phyloP scores from a whole-genome alignment of 2,329 filamentous ascomycete genomes.

The Sphaerulina vaccinii region DNA sequence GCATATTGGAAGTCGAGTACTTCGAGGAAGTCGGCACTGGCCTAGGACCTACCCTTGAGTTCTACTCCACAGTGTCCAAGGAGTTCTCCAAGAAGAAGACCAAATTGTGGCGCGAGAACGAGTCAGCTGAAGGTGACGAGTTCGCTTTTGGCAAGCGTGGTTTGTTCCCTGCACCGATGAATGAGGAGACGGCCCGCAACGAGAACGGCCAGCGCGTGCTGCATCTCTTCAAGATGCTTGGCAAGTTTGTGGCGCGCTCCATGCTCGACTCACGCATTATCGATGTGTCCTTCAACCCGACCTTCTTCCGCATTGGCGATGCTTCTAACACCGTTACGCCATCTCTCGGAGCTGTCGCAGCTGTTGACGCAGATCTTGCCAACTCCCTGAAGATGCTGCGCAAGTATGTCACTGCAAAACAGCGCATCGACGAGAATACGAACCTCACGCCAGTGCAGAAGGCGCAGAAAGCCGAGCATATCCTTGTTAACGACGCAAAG shows the following conservation, averaged over 20 bases:
- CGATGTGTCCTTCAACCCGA: slow-evolving; percentile 94
- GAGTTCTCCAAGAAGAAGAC: slow-evolving; percentile 98
- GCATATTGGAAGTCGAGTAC: slow-evolving; percentile 94
- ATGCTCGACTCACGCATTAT: slow-evolving; percentile 99
- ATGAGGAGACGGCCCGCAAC: slow-evolving; percentile 67
- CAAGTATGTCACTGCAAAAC: slow-evolving; percentile 80
- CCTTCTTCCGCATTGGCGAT: slow-evolving; percentile 93
- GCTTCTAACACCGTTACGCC: slow-evolving; percentile 66
- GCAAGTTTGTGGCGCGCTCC: slow-evolving; percentile 94
- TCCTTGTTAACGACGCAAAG: slow-evolving; percentile 70
- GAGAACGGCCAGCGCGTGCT: slow-evolving; percentile 85
- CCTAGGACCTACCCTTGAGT: slow-evolving; percentile 90
- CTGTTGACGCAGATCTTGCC: slow-evolving; percentile 82
- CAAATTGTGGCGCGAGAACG: slow-evolving; percentile 92
- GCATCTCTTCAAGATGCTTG: slow-evolving; percentile 86
- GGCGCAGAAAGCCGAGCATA: slow-evolving; percentile 63
- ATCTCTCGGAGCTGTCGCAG: slow-evolving; percentile 83
- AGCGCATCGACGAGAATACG: slow-evolving; percentile 71
- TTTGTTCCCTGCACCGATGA: slow-evolving; percentile 88
- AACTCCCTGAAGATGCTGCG: slow-evolving; percentile 83
- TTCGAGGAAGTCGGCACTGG: slow-evolving; percentile 98
- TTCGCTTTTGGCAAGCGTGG: slow-evolving; percentile 83
- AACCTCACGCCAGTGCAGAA: slow-evolving; percentile 68
- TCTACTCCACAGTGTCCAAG: slow-evolving; percentile 95
- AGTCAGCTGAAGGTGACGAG: slow-evolving; percentile 68